Conservation (phyloP, 1,284 basidiomycete genomes). For the Boletus sp. region DNA sequence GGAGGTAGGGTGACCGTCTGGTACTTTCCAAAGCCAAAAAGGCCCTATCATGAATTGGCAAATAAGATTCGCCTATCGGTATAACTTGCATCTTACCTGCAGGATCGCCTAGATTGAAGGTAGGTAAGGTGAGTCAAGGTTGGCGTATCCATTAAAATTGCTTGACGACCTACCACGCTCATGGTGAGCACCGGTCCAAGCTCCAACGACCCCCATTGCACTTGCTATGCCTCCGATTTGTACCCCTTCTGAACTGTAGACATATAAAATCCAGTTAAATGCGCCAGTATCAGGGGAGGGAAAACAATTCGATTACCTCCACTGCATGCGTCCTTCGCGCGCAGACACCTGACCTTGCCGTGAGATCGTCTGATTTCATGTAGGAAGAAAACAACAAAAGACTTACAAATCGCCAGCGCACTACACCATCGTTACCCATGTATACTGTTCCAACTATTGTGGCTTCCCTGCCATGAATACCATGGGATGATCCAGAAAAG, state of each 20-base stretch:
- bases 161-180: slow-evolving; percentile 42
- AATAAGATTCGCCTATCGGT: not conserved
- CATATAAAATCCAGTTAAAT: slow-evolving; percentile 1
- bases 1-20: slow-evolving; percentile 9
- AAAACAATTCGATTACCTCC: slow-evolving; percentile 43
- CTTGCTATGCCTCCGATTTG: slow-evolving; percentile 61
- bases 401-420: slow-evolving; percentile 65
- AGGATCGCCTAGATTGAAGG: slow-evolving; percentile 56
- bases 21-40: slow-evolving; percentile 32
- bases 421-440: slow-evolving; percentile 49
- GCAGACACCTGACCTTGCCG: slow-evolving; percentile 42
- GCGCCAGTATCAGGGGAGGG: not conserved
- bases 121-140: not conserved
- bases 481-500: slow-evolving; percentile 50
- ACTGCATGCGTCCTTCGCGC: slow-evolving; percentile 47
- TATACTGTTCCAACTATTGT: slow-evolving; percentile 53
- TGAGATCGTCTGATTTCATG: slow-evolving; percentile 2
- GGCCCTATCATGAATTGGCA: slow-evolving; percentile 20
- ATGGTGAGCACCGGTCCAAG: slow-evolving; percentile 60
- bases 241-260: slow-evolving; percentile 51
- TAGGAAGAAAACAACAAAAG: not conserved
- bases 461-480: slow-evolving; percentile 43
- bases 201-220: slow-evolving; percentile 58
- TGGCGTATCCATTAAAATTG: not conserved
- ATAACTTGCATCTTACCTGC: slow-evolving; percentile 41